Evolutionary conservation across 2,329 filamentous ascomycete species (phyloP).

Genomic region (Pseudonectria foliicola): DNA sequence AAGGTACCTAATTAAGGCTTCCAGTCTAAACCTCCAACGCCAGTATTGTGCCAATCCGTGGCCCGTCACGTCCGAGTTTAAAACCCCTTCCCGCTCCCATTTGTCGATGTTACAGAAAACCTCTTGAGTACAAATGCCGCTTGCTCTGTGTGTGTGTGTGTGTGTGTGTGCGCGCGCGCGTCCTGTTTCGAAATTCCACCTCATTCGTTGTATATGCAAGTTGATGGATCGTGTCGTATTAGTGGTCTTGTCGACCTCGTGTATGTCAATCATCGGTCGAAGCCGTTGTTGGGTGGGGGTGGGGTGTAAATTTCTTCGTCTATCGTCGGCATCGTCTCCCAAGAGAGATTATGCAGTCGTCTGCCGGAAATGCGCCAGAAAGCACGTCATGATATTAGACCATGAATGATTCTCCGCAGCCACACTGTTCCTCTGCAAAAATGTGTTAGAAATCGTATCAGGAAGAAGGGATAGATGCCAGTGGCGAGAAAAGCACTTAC

Average conservation of each 20-base stretch:
- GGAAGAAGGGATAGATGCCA: too few species aligned
- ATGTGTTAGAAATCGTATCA: conserved; percentile 22
- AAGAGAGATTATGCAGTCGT: too few species aligned
- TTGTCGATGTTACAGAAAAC: conserved; percentile 15
- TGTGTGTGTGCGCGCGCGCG: too few species aligned
- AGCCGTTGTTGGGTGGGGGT: too few species aligned
- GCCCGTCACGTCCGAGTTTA: conserved; percentile 1
- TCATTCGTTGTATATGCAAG: too few species aligned
- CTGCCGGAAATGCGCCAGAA: too few species aligned
- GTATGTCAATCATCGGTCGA: too few species aligned
- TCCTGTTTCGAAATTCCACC: too few species aligned
- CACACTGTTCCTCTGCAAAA: conserved; percentile 81
- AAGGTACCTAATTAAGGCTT: neutral
- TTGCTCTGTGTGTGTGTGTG: conserved; percentile 8
- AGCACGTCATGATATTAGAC: conserved; percentile 37
- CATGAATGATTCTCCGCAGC: conserved; percentile 95
- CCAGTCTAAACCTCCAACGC: conserved; percentile 22
- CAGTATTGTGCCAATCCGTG: conserved; percentile 15
- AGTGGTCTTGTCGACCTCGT: too few species aligned
- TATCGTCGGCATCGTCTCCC: too few species aligned
- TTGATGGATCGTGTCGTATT: too few species aligned
- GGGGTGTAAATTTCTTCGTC: too few species aligned
- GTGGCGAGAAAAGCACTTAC: conserved; percentile 64
- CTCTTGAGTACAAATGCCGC: conserved; percentile 10
- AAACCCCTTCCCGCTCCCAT: conserved; percentile 5